Percentiles rank a stretch among this genome's conserved stretches.
Conservation (phyloP, 169 alveolate genomes). For the Eimeria brunetti region DNA sequence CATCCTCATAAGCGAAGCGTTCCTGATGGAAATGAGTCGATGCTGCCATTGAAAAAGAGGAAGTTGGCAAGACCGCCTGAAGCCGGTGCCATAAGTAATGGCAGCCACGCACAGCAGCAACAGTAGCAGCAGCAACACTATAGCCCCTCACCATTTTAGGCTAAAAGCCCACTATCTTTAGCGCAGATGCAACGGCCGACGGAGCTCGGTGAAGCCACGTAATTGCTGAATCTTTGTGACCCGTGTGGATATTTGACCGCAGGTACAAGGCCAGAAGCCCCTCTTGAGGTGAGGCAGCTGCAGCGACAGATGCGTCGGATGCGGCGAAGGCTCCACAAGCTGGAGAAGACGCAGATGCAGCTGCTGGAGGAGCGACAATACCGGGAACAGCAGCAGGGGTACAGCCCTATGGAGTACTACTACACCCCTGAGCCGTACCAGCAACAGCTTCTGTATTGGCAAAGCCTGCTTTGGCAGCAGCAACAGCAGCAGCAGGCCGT, state of each 20-base stretch:
- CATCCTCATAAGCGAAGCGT: neutral
- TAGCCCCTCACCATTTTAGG: neutral
- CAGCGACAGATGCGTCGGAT: neutral
- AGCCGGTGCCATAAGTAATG: neutral
- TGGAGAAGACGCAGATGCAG: neutral
- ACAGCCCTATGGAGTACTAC: neutral
- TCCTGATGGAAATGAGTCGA: neutral
- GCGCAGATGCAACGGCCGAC: neutral
- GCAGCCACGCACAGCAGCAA: neutral
- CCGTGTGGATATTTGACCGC: neutral
- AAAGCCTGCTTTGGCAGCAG: neutral
- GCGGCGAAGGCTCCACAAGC: slow-evolving; percentile 3
- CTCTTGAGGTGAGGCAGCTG: neutral
- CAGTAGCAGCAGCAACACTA: neutral
- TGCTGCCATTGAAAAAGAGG: neutral
- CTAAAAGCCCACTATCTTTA: neutral
- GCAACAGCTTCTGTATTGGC: neutral
- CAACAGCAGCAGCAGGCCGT: neutral
- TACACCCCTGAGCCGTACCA: neutral
- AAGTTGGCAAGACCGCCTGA: neutral
- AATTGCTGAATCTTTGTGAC: neutral
- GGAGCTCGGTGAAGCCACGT: neutral
- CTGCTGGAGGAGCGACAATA: neutral
- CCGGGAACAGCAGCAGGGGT: neutral
- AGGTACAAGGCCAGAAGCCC: neutral